phyloP scores from a whole-genome alignment of 805 yeast genomes.

The Jamesozyma jinghongensis region DNA sequence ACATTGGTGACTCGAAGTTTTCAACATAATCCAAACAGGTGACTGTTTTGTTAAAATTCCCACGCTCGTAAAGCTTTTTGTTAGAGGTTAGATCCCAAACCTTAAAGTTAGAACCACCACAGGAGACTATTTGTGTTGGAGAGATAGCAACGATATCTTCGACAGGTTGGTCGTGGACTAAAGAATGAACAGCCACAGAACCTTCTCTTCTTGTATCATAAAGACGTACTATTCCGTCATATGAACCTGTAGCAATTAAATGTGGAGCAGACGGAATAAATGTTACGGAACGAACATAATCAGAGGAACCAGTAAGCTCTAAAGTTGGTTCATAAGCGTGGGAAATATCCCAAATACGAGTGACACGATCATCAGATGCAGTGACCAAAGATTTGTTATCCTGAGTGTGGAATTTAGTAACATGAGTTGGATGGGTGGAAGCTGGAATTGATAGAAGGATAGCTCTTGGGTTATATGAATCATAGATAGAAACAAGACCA shows the following conservation, averaged over 20 bases:
- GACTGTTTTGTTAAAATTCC: slow-evolving; percentile 88
- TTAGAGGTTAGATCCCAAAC: slow-evolving; percentile 87
- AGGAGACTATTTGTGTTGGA: slow-evolving; percentile 61
- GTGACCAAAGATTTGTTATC: slow-evolving; percentile 59
- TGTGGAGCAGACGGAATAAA: slow-evolving; percentile 71
- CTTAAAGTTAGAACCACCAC: slow-evolving; percentile 75
- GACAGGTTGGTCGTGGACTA: slow-evolving; percentile 72
- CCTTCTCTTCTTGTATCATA: slow-evolving; percentile 64
- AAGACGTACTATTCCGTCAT: slow-evolving; percentile 77
- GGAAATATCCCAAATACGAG: slow-evolving; percentile 80
- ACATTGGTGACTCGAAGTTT: slow-evolving; percentile 26
- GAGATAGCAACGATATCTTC: slow-evolving; percentile 75
- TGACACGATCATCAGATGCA: slow-evolving; percentile 85
- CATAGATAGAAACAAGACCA: slow-evolving; percentile 86
- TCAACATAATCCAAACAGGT: slow-evolving; percentile 49
- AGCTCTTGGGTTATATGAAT: slow-evolving; percentile 69
- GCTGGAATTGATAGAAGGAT: slow-evolving; percentile 75
- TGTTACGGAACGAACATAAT: slow-evolving; percentile 75
- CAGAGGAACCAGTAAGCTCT: slow-evolving; percentile 67
- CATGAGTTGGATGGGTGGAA: slow-evolving; percentile 82
- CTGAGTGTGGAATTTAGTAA: slow-evolving; percentile 78
- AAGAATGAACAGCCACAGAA: slow-evolving; percentile 45
- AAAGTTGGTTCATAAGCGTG: slow-evolving; percentile 65
- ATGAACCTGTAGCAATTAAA: slow-evolving; percentile 84
- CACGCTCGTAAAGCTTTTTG: slow-evolving; percentile 55